Base-by-base conservation (phyloP, 331 rosid genomes). In the Pyracantha coccinea region DNA sequence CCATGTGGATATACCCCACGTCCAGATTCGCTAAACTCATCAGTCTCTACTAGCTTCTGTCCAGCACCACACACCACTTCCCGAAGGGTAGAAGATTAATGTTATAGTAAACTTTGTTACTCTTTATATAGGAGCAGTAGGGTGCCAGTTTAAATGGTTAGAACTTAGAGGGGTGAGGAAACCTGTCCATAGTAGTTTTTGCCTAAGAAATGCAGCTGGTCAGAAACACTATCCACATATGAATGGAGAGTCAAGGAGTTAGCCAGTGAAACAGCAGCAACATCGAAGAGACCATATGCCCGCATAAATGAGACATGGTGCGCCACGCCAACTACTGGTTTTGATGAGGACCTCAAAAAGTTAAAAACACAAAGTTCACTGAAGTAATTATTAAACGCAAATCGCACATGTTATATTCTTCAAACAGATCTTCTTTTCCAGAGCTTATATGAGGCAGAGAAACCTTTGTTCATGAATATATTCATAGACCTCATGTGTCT, bases 1-100 rank as follows among this genome's bases (percentile, higher is more conserved):
- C 99, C 99, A 86, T 94, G 97, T 1, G 99, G 99, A 86, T 92
- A 94, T 76, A 94, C 95, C 79, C 96, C 99, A 17, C 97, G 97
- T 59, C 99, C 99, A 68, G 99, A 94, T 89, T 94, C 97, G 81
- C 97, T 92, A 78, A 90, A 94, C 86, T 94, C 97, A n/a, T 92
- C 99, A 3, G 84, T 82, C 81, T 86, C 97, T 68, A 83, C 97
- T 73, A 90, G 96, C 84, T 94, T 92, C 77, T 92, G 87, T 84
- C 97, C 97, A 62, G 91, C 54, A 74, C 97, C 97, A 54, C 86
- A 87, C 61, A 92, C 78, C 78, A 85, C 91, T 89, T 92, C 99
- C 97, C 90, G 81, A 71, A 70, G 67, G 74, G 58, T 65, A 74
- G 58, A 75, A 69, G 78, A 75, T 76, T 47, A 60, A 71, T 52